A percentile compares a stretch with the other conserved stretches of the same genome.
Evolutionary conservation across 2,329 filamentous ascomycete genomes (phyloP).

Genomic region (Colletotrichum nymphaeae): DNA sequence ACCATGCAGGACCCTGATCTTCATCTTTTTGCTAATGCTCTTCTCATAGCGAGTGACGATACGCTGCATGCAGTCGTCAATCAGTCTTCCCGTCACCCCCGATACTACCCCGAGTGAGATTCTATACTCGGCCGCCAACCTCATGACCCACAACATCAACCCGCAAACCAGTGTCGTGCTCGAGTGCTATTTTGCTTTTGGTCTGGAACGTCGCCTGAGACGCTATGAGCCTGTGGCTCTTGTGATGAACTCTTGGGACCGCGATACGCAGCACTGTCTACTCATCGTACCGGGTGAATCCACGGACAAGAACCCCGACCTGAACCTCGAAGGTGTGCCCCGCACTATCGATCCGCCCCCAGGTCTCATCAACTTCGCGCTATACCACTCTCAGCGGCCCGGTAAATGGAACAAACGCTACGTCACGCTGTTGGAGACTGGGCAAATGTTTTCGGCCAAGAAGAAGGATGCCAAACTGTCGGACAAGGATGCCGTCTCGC

Average conservation of each 20-base stretch:
- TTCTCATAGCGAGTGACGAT: constrained; percentile 72
- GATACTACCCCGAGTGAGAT: constrained; percentile 82
- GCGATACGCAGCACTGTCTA: constrained; percentile 80
- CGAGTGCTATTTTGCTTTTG: constrained; percentile 80
- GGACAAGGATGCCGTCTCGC: constrained; percentile 74
- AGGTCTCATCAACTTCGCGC: constrained; percentile 71
- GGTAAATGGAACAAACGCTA: constrained; percentile 92
- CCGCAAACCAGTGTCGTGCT: constrained; percentile 76
- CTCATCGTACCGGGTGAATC: constrained; percentile 71
- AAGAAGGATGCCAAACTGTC: constrained; percentile 68
- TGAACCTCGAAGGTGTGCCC: constrained; percentile 75
- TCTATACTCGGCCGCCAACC: constrained; percentile 73
- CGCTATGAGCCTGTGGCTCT: constrained; percentile 89
- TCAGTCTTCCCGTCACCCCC: constrained; percentile 77
- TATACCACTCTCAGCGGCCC: constrained; percentile 84
- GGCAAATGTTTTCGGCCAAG: constrained; percentile 79
- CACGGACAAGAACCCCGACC: constrained; percentile 65
- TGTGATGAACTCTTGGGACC: constrained; percentile 93
- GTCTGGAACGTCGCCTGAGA: constrained; percentile 84
- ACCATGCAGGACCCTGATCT: not conserved
- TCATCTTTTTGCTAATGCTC: constrained; percentile 40
- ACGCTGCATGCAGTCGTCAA: constrained; percentile 75
- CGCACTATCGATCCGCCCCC: constrained; percentile 67
- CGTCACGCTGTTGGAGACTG: constrained; percentile 78
- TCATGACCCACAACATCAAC: constrained; percentile 73